Base-by-base conservation (phyloP, 345 rosid species). In the Arabidopsis thaliana region DNA sequence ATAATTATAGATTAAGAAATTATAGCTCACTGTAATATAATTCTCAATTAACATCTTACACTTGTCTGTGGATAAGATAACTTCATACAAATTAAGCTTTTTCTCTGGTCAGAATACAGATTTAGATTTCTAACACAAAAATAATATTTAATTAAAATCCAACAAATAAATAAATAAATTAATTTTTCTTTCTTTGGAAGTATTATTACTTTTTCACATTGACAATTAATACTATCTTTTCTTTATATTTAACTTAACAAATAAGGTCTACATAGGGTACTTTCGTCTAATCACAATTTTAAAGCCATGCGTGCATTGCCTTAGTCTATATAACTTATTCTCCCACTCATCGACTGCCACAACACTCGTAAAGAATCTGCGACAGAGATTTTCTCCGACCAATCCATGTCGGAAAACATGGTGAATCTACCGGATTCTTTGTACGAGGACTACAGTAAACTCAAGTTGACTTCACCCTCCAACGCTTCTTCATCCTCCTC, bases 391-490 rank as follows among this genome's bases (percentile, higher is more conserved):
- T 53, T 23, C 33, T 48, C 65, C 38, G 59, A 5, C 22, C 0
- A 51, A 56, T 48, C 33, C 2, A 2, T 24, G 60, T 7, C 37
- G 37, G 20, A 4, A 51, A 58, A 65, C 1, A 65, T 65, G 81
- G 32, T 1, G 49, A 71, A 65, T 33, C 73, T 78, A 11, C 81
- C 73, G 1, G 81, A 78, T 55, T 1, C 53, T 41, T 48, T 78
- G 2, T 78, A 78, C 20, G 81, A 71, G 23, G 81, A 78, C 16
- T 65, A 65, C 41, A 65, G 9, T 56, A 13, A 70, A 44, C 65
- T 57, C 45, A 24, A 3, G 6, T 13, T 25, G 25, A 45, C 65
- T 24, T 33, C 7, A 8, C 37, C 65, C 56, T 42, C 41, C 22
- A 2, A 24, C 7, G 55, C 8, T n/a, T 8, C 73, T 3, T 32